Conservation (phyloP, 106 monocot species). For the Narthecium ossifragum region DNA sequence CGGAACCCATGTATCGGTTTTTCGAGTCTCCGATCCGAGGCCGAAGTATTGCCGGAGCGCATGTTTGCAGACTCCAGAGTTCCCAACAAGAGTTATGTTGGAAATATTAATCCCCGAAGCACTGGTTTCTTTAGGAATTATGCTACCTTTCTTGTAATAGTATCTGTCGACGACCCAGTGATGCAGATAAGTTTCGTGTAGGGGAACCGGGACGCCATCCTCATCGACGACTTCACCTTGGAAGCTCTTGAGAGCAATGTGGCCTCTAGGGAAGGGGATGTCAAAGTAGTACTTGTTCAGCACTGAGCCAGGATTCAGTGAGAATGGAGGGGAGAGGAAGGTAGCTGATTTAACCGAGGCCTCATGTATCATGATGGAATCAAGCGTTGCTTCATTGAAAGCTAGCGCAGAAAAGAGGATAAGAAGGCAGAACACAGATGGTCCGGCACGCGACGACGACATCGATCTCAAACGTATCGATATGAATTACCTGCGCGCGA, state of each 20-base stretch:
- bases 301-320: constrained; percentile 49
- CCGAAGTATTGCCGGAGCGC: constrained; percentile 63
- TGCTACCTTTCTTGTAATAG: constrained; percentile 17
- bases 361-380: not conserved
- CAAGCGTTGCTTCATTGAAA: not conserved
- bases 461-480: no score
- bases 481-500: no score
- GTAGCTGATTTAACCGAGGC: constrained; percentile 33
- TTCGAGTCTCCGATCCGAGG: constrained; percentile 76
- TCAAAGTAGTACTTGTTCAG: constrained; percentile 33
- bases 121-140: not conserved
- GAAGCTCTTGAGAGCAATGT: constrained; percentile 78
- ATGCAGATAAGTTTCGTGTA: constrained; percentile 83
- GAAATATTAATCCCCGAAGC: not conserved
- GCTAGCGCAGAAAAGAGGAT: no score
- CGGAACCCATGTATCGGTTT: constrained; percentile 61
- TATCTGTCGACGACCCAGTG: constrained; percentile 65
- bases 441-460: no score
- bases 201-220: constrained; percentile 46
- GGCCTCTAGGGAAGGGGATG: constrained; percentile 70
- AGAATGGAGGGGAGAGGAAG: constrained; percentile 60
- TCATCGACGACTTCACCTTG: constrained; percentile 66
- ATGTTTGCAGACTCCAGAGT: constrained; percentile 45
- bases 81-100: constrained; percentile 19
- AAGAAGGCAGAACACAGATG: no score